A percentile compares a stretch with the other conserved stretches of the same genome.
Evolutionary conservation across 192 early-diverging fungal genomes (phyloP).

Genomic region (Coemansia erecta): DNA sequence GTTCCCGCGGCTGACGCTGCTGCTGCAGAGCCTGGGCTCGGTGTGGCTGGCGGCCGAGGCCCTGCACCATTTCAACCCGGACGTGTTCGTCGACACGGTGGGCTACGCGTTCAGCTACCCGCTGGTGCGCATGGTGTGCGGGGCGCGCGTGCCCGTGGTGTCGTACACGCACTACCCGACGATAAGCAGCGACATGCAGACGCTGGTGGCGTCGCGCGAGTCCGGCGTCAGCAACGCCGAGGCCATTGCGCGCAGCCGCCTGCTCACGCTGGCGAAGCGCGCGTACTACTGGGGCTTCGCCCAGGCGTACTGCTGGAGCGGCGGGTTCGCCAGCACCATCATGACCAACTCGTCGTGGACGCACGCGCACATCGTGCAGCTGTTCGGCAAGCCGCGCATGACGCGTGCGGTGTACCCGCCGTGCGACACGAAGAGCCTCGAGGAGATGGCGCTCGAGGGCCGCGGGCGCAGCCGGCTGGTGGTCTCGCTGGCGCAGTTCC

Average conservation of each 20-base stretch:
- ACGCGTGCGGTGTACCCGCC: slow-evolving; percentile 87
- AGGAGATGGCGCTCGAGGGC: slow-evolving; percentile 57
- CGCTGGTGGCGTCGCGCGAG: slow-evolving; percentile 62
- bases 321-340: slow-evolving; percentile 74
- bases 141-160: slow-evolving; percentile 57
- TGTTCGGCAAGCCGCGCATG: slow-evolving; percentile 65
- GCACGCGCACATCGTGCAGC: slow-evolving; percentile 77
- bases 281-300: slow-evolving; percentile 82
- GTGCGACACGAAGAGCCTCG: slow-evolving; percentile 77
- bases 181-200: slow-evolving; percentile 90
- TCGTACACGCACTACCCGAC: slow-evolving; percentile 97
- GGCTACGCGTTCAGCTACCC: slow-evolving; percentile 96
- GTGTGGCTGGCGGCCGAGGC: slow-evolving; percentile 75
- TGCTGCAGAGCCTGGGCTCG: slow-evolving; percentile 85
- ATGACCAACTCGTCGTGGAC: slow-evolving; percentile 99
- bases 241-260: slow-evolving; percentile 54
- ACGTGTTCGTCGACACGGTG: slow-evolving; percentile 88
- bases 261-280: slow-evolving; percentile 38
- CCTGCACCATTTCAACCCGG: slow-evolving; percentile 62
- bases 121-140: slow-evolving; percentile 59
- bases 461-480: slow-evolving; percentile 58
- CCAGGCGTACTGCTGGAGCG: slow-evolving; percentile 69
- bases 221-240: slow-evolving; percentile 65
- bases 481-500: slow-evolving; percentile 92
- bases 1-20: slow-evolving; percentile 79